Evolutionary conservation across 345 rosid species (phyloP).

Genomic region (Aurinia saxatilis): DNA sequence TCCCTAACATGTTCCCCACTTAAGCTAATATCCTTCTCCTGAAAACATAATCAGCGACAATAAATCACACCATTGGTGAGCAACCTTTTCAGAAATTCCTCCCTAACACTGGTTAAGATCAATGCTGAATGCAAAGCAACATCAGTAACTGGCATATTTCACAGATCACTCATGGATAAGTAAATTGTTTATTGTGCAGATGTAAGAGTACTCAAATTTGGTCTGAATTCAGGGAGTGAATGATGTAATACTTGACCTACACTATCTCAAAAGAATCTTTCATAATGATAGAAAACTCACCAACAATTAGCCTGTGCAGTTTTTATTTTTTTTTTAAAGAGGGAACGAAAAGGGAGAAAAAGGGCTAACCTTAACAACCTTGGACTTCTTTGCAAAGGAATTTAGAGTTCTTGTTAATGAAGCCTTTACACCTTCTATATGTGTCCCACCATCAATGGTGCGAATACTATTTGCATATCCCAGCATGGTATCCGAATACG

Average conservation of each 20-base stretch:
- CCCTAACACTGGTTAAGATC: background rate
- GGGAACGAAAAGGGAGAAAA: background rate
- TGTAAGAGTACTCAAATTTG: slow-evolving; percentile 1
- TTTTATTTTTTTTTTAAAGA: background rate
- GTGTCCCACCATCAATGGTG: slow-evolving; percentile 95
- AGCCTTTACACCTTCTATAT: slow-evolving; percentile 88
- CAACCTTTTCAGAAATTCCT: background rate
- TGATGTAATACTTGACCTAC: background rate
- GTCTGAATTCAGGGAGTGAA: background rate
- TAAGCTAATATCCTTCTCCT: slow-evolving; percentile 88
- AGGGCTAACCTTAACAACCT: slow-evolving; percentile 59
- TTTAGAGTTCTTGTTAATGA: slow-evolving; percentile 88
- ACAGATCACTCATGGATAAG: background rate
- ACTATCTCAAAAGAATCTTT: slow-evolving; percentile 2
- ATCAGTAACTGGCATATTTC: slow-evolving; percentile 1
- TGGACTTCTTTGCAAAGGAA: slow-evolving; percentile 78
- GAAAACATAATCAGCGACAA: slow-evolving; percentile 19
- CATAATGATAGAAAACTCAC: background rate
- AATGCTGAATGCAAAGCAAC: slow-evolving; percentile 6
- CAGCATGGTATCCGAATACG: slow-evolving; percentile 84
- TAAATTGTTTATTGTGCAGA: slow-evolving; percentile 5
- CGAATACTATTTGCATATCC: slow-evolving; percentile 96
- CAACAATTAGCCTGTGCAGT: background rate
- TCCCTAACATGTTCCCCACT: slow-evolving; percentile 98
- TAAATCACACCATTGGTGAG: background rate